These are phyloP conservation scores for Vaccinium darrowii DNA, from an alignment of 148 eudicot species.

Conservation along the genomic window DNA sequence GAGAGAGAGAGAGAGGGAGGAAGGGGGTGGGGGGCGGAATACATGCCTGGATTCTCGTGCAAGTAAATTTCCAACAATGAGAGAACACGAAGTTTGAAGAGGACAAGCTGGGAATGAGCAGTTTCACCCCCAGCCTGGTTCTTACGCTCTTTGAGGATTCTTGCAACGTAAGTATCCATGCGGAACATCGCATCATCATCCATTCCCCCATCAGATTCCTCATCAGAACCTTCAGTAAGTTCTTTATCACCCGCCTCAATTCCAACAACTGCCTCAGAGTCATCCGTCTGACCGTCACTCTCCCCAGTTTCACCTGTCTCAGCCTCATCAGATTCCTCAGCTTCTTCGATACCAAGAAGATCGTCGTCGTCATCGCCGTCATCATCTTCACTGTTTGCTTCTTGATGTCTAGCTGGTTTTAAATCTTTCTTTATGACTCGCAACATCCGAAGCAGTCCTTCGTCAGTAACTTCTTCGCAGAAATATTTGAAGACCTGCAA, in stretches of 20 bases:
- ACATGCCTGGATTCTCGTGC: slow-evolving; percentile 85
- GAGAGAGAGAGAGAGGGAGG: not conserved
- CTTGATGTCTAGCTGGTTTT: slow-evolving; percentile 84
- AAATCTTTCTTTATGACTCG: slow-evolving; percentile 89
- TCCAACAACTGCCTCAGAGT: slow-evolving; percentile 45
- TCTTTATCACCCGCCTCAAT: slow-evolving; percentile 30
- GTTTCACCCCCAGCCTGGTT: slow-evolving; percentile 85
- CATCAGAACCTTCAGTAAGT: slow-evolving; percentile 55
- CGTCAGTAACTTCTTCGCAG: slow-evolving; percentile 67
- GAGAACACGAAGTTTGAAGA: slow-evolving; percentile 94
- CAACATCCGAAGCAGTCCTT: slow-evolving; percentile 82
- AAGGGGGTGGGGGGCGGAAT: too few species aligned
- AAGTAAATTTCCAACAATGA: slow-evolving; percentile 85
- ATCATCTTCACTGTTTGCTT: slow-evolving; percentile 51
- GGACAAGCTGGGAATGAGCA: slow-evolving; percentile 83
- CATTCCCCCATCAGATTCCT: slow-evolving; percentile 82
- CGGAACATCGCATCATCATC: slow-evolving; percentile 99
- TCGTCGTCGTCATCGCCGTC: slow-evolving; percentile 61
- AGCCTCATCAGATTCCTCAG: slow-evolving; percentile 24
- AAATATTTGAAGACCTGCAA: slow-evolving; percentile 81
- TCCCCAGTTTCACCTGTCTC: slow-evolving; percentile 62
- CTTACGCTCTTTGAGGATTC: slow-evolving; percentile 68
- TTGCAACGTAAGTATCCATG: slow-evolving; percentile 72
- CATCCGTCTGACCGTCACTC: slow-evolving; percentile 46
- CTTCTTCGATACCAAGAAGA: slow-evolving; percentile 16